These are phyloP conservation scores for Deakozyma indianensis DNA, from an alignment of 805 yeast genomes.

Conservation along the genomic window DNA sequence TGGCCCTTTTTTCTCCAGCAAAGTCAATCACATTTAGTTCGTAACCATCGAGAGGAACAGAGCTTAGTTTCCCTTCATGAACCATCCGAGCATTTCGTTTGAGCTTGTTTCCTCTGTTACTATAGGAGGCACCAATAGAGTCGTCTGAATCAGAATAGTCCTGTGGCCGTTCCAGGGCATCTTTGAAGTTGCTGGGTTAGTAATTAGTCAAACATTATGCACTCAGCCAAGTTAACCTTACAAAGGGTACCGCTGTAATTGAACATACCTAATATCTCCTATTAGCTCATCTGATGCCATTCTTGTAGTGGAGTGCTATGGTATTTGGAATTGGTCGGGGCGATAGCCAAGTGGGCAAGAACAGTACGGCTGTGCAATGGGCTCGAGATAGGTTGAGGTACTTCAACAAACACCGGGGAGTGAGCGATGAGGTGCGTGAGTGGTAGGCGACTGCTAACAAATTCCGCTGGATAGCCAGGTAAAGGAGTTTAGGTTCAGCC, in stretches of 20 bases:
- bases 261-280: constrained; percentile 3
- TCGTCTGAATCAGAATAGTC: constrained; percentile 21
- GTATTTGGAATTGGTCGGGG: too few species aligned
- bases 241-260: background rate
- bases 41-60: constrained; percentile 13
- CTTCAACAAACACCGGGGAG: too few species aligned
- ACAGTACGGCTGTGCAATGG: too few species aligned
- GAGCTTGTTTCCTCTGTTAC: constrained; percentile 47
- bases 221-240: too few species aligned
- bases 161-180: constrained; percentile 17
- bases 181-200: constrained; percentile 18
- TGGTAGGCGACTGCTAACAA: too few species aligned
- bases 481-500: too few species aligned
- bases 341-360: too few species aligned
- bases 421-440: too few species aligned
- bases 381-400: too few species aligned
- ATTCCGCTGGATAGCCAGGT: too few species aligned
- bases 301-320: too few species aligned
- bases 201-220: background rate
- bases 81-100: constrained; percentile 34
- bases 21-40: constrained; percentile 17
- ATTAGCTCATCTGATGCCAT: constrained; percentile 1
- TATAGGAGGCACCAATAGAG: constrained; percentile 17
- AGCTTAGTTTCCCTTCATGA: constrained; percentile 28
- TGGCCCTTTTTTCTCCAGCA: constrained; percentile 16